These are phyloP conservation scores for Euphorbia schlechtendalii DNA, from an alignment of 441 rosid genomes.

Conservation along the genomic window DNA sequence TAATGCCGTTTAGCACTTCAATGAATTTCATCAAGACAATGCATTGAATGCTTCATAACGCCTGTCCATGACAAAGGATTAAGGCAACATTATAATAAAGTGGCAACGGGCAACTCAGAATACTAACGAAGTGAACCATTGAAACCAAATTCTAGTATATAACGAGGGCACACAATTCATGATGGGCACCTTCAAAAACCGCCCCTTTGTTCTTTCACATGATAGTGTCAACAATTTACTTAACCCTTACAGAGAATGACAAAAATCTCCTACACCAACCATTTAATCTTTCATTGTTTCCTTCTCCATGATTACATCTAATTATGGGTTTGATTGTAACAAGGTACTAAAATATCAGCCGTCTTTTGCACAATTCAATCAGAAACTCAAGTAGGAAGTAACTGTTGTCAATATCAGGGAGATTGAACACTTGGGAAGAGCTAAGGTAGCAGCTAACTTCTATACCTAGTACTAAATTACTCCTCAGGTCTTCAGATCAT, in stretches of 20 bases:
- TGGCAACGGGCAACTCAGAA: not conserved
- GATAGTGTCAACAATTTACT: not conserved
- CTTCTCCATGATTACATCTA: not conserved
- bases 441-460: not conserved
- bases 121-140: not conserved
- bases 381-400: not conserved
- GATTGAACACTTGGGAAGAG: not conserved
- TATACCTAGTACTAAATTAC: not conserved
- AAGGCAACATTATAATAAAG: not conserved
- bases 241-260: not conserved
- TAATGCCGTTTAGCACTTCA: not conserved
- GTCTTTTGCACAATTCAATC: too few species aligned
- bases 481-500: slow-evolving; percentile 55
- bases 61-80: not conserved
- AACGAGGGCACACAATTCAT: not conserved
- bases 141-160: too few species aligned
- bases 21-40: not conserved
- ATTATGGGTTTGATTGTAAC: not conserved
- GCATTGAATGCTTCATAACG: not conserved
- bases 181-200: not conserved
- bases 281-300: not conserved
- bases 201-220: not conserved
- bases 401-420: not conserved
- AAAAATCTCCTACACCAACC: not conserved
- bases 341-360: too few species aligned